Conservation (phyloP, 2,329 filamentous ascomycete genomes). For the Alternaria sp. region DNA sequence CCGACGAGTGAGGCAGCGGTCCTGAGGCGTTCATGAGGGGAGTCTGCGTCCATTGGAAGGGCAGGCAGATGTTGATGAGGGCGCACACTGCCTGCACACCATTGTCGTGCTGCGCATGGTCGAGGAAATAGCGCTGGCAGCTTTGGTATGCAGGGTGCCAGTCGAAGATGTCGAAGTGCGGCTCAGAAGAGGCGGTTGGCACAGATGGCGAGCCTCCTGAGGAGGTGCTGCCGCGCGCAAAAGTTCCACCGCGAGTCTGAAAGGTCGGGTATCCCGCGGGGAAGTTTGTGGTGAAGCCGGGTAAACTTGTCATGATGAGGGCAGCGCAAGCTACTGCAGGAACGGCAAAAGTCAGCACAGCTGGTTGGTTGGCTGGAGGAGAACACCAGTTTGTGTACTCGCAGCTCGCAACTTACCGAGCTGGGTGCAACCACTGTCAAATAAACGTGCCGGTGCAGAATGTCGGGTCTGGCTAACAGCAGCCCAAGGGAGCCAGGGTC, state of each 20-base stretch:
- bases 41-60: constrained; percentile 72
- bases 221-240: constrained; percentile 32
- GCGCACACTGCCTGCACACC: constrained; percentile 87
- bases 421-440: constrained; percentile 18
- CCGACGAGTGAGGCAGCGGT: constrained; percentile 38
- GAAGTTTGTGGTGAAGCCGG: constrained; percentile 41
- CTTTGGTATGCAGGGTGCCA: constrained; percentile 93
- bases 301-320: constrained; percentile 34
- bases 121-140: constrained; percentile 89
- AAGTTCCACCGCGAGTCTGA: constrained; percentile 32
- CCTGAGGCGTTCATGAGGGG: constrained; percentile 53
- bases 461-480: constrained; percentile 2
- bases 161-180: constrained; percentile 78
- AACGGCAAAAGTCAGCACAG: constrained; percentile 28
- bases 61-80: constrained; percentile 89
- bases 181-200: constrained; percentile 27
- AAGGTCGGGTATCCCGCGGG: constrained; percentile 43
- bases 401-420: constrained; percentile 27
- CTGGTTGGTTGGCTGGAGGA: constrained; percentile 23
- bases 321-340: constrained; percentile 34
- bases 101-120: constrained; percentile 83
- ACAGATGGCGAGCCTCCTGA: constrained; percentile 32
- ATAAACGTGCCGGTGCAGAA: constrained; percentile 4
- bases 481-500: constrained; percentile 11
- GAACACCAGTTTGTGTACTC: constrained; percentile 23